A percentile compares a stretch with the other conserved stretches of the same genome.
Conservation (phyloP, 1,284 basidiomycete genomes). For the Leccinum solheimii region DNA sequence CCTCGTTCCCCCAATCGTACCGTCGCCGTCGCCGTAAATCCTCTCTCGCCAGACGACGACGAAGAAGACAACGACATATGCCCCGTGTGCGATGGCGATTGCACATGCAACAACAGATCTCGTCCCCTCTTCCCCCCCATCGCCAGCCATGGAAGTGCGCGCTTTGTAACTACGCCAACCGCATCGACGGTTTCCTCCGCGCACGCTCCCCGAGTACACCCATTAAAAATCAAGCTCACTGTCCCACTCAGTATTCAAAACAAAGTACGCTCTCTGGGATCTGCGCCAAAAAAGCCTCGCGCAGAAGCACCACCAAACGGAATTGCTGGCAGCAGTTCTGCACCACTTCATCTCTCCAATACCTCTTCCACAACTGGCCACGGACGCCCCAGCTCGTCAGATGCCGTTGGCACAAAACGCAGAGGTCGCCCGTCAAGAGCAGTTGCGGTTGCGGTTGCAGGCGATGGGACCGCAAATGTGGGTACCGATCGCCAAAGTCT, state of each 20-base stretch:
- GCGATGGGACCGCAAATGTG: slow-evolving; percentile 28
- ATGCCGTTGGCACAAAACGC: slow-evolving; percentile 46
- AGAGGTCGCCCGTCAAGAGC: slow-evolving; percentile 57
- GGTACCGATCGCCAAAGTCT: slow-evolving; percentile 21
- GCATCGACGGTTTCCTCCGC: slow-evolving; percentile 24
- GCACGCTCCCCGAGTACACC: slow-evolving; percentile 35
- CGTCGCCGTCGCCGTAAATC: slow-evolving; percentile 46
- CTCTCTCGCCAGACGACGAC: slow-evolving; percentile 47
- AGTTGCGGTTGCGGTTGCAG: slow-evolving; percentile 30
- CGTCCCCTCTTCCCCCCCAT: slow-evolving; percentile 31
- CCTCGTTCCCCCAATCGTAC: slow-evolving; percentile 67
- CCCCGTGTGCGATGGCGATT: slow-evolving; percentile 82
- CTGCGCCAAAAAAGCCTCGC: slow-evolving; percentile 25
- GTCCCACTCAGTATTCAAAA: slow-evolving; percentile 54
- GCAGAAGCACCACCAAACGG: slow-evolving; percentile 15
- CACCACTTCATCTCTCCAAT: slow-evolving; percentile 10
- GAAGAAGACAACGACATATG: slow-evolving; percentile 82
- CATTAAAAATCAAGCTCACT: slow-evolving; percentile 76
- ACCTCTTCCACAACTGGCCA: slow-evolving; percentile 30
- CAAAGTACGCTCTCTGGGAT: slow-evolving; percentile 37
- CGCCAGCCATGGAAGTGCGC: slow-evolving; percentile 29
- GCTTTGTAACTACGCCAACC: slow-evolving; percentile 32
- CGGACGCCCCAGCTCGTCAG: slow-evolving; percentile 24
- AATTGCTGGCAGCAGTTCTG: slow-evolving; percentile 23
- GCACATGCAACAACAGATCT: slow-evolving; percentile 63